These are phyloP conservation scores for Sphagnurus paluster DNA, from an alignment of 1,284 basidiomycete genomes.

Conservation along the genomic window DNA sequence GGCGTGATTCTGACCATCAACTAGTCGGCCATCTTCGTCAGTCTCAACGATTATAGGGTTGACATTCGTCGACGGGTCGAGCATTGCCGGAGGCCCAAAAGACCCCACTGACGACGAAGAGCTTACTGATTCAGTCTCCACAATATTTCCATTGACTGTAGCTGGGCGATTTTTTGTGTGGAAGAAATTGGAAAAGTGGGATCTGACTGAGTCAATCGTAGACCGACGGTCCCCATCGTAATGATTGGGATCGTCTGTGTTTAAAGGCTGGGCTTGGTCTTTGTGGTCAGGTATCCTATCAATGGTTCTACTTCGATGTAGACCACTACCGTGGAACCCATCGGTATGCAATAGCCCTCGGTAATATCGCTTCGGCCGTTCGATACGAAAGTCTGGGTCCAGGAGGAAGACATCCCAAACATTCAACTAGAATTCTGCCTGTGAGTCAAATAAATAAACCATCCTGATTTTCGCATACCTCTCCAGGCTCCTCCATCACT, in stretches of 20 bases:
- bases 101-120: conserved; percentile 40
- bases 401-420: conserved; percentile 95
- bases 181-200: conserved; percentile 49
- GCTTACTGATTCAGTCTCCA: conserved; percentile 23
- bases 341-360: conserved; percentile 64
- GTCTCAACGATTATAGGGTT: conserved; percentile 46
- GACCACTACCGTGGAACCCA: not conserved
- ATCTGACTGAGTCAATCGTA: conserved; percentile 51
- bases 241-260: conserved; percentile 15
- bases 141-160: conserved; percentile 19
- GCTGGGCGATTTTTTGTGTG: conserved; percentile 27
- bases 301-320: conserved; percentile 4
- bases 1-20: conserved; percentile 42
- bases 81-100: conserved; percentile 50
- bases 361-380: conserved; percentile 75
- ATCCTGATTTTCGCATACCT: conserved; percentile 55
- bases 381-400: conserved; percentile 88
- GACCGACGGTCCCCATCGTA: conserved; percentile 39
- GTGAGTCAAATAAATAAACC: not conserved
- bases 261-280: no score
- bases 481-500: conserved; percentile 84
- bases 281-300: conserved; percentile 11
- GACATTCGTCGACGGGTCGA: conserved; percentile 75
- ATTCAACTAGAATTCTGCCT: conserved; percentile 45
- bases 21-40: conserved; percentile 27